Base-by-base conservation (phyloP, 2,329 filamentous ascomycete species). In the Aureobasidium uvarum region DNA sequence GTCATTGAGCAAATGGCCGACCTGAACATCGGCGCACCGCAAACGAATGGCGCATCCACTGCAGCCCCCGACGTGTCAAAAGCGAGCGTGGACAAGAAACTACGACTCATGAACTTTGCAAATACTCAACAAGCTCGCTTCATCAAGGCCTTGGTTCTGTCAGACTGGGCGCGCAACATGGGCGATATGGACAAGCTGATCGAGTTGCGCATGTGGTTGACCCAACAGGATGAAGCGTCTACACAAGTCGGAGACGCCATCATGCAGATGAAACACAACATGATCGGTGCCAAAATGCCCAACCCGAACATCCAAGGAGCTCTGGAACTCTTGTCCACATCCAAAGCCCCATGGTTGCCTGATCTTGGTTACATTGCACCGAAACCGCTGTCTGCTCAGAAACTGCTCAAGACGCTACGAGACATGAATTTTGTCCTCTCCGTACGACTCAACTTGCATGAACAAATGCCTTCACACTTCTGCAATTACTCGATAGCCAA, bases 241-340 rank as follows among this genome's bases (percentile, higher is more conserved):
- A 58, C 56, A 2, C 45, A 64, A 10, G 72, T 73, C 3, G 70
- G 70, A 16, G 55, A 69, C 25, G 69, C 68, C 62, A 71, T 77
- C 36, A 73, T 75, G 23, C 67, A 89, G 51, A 83, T 94, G 72
- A 96, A 94, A 77, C 81, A 86, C 68, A 86, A 89, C 71, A 83
- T 96, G 68, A 83, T 85, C 11, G 83, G 82, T 71, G 90, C 90
- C 50, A 89, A 92, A 71, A 83, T 96, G 73, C 91, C 91, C 4
- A 94, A 92, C 73, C 95, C 95, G 1, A 96, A 99, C 78, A 81
- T 99, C 60, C 90, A 89, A 75, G 97, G 92, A 23, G 94, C 95
- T 8, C 80, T 97, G 51, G 88, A 97, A 71, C 84, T 96, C 31
- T 80, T 99, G 64, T 89, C 91, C 6, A 92, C 87, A 10, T 92